Conservation (phyloP, 1,139 yeast genomes). For the Lodderomyces pseudojiufengensis region DNA sequence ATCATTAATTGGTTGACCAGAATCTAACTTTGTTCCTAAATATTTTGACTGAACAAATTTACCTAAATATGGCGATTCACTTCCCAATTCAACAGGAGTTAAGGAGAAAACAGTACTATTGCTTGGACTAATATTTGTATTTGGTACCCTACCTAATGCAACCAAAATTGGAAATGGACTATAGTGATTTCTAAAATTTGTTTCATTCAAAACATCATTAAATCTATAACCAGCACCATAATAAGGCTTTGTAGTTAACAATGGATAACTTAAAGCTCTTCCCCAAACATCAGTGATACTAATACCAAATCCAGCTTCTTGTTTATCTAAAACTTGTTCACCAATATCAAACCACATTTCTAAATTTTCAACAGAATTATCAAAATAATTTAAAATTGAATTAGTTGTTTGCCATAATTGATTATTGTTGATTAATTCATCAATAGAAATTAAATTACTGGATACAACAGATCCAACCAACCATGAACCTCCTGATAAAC, state of each 20-base stretch:
- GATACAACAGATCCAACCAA: slow-evolving; percentile 32
- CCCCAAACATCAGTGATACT: slow-evolving; percentile 38
- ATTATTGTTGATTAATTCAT: slow-evolving; percentile 28
- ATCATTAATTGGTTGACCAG: slow-evolving; percentile 46
- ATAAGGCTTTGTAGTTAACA: slow-evolving; percentile 30
- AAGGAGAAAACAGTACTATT: slow-evolving; percentile 43
- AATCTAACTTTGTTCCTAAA: slow-evolving; percentile 59
- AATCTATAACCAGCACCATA: slow-evolving; percentile 25
- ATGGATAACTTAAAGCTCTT: slow-evolving; percentile 38
- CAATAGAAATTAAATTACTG: slow-evolving; percentile 34
- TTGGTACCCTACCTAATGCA: slow-evolving; percentile 39
- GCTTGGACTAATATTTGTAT: slow-evolving; percentile 25
- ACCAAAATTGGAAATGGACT: slow-evolving; percentile 43
- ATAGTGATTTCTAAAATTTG: slow-evolving; percentile 24
- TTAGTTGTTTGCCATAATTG: slow-evolving; percentile 19
- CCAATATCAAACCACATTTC: slow-evolving; percentile 33
- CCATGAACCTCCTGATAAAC: slow-evolving; percentile 42
- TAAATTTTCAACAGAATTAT: slow-evolving; percentile 26
- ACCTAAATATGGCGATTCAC: slow-evolving; percentile 40
- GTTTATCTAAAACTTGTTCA: slow-evolving; percentile 26
- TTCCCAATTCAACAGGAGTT: slow-evolving; percentile 41
- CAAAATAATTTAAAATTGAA: slow-evolving; percentile 19
- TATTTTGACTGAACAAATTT: slow-evolving; percentile 37
- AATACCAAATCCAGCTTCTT: slow-evolving; percentile 30
- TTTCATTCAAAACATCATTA: slow-evolving; percentile 28